Conservation (phyloP, 164 flowering plant genomes). For the Aristolochia fimbriata region DNA sequence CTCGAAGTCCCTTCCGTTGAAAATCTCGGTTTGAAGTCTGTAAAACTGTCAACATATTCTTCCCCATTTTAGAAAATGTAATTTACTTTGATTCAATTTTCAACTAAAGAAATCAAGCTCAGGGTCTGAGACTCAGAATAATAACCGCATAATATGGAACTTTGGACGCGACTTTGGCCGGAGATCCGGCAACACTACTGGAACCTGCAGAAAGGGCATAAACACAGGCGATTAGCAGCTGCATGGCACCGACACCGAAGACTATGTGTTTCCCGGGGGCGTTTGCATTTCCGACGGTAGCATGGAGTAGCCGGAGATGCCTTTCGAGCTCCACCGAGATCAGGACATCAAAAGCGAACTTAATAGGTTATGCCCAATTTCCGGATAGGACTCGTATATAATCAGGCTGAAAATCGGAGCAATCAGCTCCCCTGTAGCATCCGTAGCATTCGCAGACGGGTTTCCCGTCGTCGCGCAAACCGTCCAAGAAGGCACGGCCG, state of each 20-base stretch:
- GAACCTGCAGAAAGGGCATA: conserved; percentile 24
- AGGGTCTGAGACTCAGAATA: no score
- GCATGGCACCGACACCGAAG: conserved; percentile 70
- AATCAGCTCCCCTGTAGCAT: no score
- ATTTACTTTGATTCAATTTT: no score
- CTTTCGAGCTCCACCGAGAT: conserved; percentile 31
- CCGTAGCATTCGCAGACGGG: no score
- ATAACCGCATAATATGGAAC: conserved; percentile 48
- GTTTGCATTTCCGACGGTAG: conserved; percentile 46
- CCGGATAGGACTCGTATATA: no score
- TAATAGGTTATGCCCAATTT: no score
- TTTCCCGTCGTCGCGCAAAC: no score
- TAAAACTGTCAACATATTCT: conserved; percentile 21
- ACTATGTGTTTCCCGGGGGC: conserved; percentile 39
- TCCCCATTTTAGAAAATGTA: not conserved
- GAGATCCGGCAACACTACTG: no score
- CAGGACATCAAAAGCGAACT: no score
- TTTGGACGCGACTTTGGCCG: conserved; percentile 44
- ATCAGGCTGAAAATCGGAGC: no score
- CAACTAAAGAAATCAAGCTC: not conserved
- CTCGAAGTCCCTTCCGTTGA: conserved; percentile 22
- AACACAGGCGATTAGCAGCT: conserved; percentile 55
- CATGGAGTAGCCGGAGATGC: conserved; percentile 35
- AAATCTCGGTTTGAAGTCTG: conserved; percentile 25
- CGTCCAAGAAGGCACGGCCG: no score